Conservation (phyloP, 768 basidiomycete species). For the Gymnopilus junonius region DNA sequence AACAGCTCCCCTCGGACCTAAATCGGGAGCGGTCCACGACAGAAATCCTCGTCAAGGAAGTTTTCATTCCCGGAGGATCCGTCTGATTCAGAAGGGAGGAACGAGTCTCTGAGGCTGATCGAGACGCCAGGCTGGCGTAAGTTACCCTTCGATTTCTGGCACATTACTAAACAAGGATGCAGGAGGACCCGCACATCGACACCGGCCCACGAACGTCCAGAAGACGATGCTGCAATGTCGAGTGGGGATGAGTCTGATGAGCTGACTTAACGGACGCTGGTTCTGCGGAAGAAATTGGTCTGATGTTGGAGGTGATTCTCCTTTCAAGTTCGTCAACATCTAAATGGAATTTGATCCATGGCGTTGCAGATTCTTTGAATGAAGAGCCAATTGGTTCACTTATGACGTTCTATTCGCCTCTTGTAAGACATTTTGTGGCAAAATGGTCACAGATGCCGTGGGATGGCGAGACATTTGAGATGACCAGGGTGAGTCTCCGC, state of each 20-base stretch:
- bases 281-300: slow-evolving; percentile 54
- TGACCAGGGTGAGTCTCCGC: slow-evolving; percentile 42
- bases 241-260: slow-evolving; percentile 84
- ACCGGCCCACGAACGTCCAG: slow-evolving; percentile 35
- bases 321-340: not conserved
- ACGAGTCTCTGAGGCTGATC: slow-evolving; percentile 63
- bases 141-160: slow-evolving; percentile 24
- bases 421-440: slow-evolving; percentile 52
- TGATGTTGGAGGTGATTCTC: slow-evolving; percentile 43
- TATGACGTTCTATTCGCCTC: slow-evolving; percentile 50
- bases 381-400: slow-evolving; percentile 27
- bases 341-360: not conserved
- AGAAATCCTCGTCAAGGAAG: slow-evolving; percentile 21
- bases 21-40: not conserved
- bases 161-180: slow-evolving; percentile 3
- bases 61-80: slow-evolving; percentile 31
- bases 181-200: slow-evolving; percentile 59
- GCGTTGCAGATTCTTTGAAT: slow-evolving; percentile 20
- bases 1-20: slow-evolving; percentile 20
- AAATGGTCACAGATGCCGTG: slow-evolving; percentile 41
- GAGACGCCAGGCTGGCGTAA: slow-evolving; percentile 76
- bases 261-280: slow-evolving; percentile 65
- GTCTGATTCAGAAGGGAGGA: slow-evolving; percentile 75
- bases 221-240: slow-evolving; percentile 56
- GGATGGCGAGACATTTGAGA: slow-evolving; percentile 51